Base-by-base conservation (phyloP, 2,329 filamentous ascomycete genomes). In the Talaromyces verruculosus region DNA sequence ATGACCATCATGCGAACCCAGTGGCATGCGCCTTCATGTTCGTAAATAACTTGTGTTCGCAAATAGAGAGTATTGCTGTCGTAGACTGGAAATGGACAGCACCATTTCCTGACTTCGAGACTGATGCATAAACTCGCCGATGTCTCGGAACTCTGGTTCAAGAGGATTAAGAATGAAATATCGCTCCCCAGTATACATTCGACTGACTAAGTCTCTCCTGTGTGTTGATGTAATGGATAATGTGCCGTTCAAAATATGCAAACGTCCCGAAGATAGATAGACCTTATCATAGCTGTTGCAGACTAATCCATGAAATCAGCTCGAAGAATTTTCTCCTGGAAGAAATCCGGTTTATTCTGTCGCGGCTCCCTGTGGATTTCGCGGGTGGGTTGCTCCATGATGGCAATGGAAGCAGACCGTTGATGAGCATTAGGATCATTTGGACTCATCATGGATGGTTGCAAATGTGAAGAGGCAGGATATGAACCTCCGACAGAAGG, bases 301-400 rank as follows among this genome's bases (percentile, higher is more conserved):
- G 64, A 30, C 71, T 84, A 97, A 75, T 97, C 93, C 93, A 98
- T 97, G 74, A 99, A 98, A 75, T 99, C 95, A 55, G 94, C 95
- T 82, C 97, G 95, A 71, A 99, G 85, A 73, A 99, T 98, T 71
- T 96, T 88, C 84, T 99, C 95, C 79, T 97, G 93, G 82, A 97
- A 95, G 69, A 90, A 90, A 81, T 99, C 95, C 35, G 94, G 93
- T 83, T 94, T 96, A 49, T 84, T 83, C 70, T 84, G 80, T 65
- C 81, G 80, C 5, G 80, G 81, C 69, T 83, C 79, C 66, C 79
- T 79, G 19, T 79, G 76, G 39, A 82, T 77, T 63, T 81, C 78
- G 61, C 78, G 78, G 25, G 75, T 71, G 43, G 86, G 86, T 61
- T 82, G 83, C 72, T 88, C 86, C 83, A 87, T 84, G 68, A 84